Percentiles rank a stretch among this genome's conserved stretches.
These are phyloP conservation scores for Tricharina praecox DNA, from an alignment of 495 filamentous ascomycete genomes.

Conservation along the genomic window DNA sequence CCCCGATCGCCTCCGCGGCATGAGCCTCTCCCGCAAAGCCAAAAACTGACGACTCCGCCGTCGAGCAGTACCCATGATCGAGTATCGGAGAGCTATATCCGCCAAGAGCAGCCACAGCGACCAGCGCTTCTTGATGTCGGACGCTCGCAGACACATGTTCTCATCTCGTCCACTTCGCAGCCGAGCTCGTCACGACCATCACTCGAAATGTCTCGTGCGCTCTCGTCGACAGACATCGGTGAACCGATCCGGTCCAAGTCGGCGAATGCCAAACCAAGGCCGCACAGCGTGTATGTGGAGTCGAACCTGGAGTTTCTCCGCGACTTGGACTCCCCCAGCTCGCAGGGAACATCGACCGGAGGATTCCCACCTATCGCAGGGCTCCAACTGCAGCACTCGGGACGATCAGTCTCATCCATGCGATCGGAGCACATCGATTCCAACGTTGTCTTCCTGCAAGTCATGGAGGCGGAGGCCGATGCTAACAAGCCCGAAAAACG, in stretches of 20 bases:
- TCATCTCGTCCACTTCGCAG: slow-evolving; percentile 6
- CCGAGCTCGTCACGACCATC: slow-evolving; percentile 65
- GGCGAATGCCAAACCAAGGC: slow-evolving; percentile 45
- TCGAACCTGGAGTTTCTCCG: slow-evolving; percentile 62
- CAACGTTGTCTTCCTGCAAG: slow-evolving; percentile 72
- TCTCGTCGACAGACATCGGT: slow-evolving; percentile 17
- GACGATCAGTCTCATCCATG: slow-evolving; percentile 34
- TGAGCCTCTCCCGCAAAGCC: slow-evolving; percentile 28
- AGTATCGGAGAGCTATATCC: slow-evolving; percentile 8
- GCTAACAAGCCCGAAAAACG: slow-evolving; percentile 55
- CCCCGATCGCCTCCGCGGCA: slow-evolving; percentile 36
- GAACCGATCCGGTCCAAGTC: slow-evolving; percentile 43
- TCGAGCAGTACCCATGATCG: slow-evolving; percentile 18
- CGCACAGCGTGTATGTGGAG: slow-evolving; percentile 60
- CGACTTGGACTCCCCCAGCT: slow-evolving; percentile 29
- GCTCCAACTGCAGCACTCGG: slow-evolving; percentile 9
- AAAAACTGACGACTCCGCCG: slow-evolving; percentile 21
- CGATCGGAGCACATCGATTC: slow-evolving; percentile 44
- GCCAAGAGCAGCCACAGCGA: slow-evolving; percentile 17
- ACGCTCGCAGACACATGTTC: slow-evolving; percentile 33
- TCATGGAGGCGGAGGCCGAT: slow-evolving; percentile 55
- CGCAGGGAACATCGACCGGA: slow-evolving; percentile 12
- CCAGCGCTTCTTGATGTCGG: slow-evolving; percentile 31
- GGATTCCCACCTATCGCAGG: not conserved
- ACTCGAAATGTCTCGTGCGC: slow-evolving; percentile 50